Percentiles rank a stretch among this genome's conserved stretches.
Evolutionary conservation across 2,329 filamentous ascomycete genomes (phyloP).

Genomic region (Clarireedia monteithiana): DNA sequence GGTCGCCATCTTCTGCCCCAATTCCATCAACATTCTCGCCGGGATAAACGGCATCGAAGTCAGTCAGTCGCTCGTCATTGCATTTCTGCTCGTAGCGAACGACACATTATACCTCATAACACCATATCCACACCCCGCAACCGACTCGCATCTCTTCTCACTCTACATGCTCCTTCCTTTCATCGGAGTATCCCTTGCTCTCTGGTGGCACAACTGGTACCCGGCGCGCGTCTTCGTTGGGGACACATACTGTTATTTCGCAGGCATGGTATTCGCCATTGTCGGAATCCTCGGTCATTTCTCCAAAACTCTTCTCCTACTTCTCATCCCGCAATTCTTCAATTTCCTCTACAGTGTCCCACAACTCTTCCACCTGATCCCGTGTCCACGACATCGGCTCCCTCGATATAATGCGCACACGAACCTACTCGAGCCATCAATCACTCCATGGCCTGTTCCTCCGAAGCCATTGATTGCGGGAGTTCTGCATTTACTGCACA

Average conservation of each 20-base stretch:
- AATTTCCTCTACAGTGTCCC: constrained; percentile 93
- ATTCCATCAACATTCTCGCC: constrained; percentile 99
- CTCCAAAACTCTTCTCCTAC: constrained; percentile 86
- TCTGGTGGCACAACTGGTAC: constrained; percentile 91
- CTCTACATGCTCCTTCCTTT: constrained; percentile 92
- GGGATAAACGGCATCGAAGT: constrained; percentile 99
- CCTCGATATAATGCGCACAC: constrained; percentile 82
- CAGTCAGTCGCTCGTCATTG: constrained; percentile 86
- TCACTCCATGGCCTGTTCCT: constrained; percentile 69
- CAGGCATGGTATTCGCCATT: constrained; percentile 97
- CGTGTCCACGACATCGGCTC: constrained; percentile 86
- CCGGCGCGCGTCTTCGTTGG: constrained; percentile 93
- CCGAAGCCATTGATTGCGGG: constrained; percentile 56
- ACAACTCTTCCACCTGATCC: constrained; percentile 82
- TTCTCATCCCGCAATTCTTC: constrained; percentile 90
- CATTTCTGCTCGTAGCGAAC: constrained; percentile 74
- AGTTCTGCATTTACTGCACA: constrained; percentile 60
- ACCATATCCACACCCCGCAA: constrained; percentile 83
- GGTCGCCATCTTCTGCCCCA: constrained; percentile 94
- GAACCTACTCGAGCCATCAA: constrained; percentile 78
- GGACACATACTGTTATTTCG: constrained; percentile 99
- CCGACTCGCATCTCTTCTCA: constrained; percentile 91
- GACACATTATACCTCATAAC: constrained; percentile 81
- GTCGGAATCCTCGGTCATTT: constrained; percentile 97
- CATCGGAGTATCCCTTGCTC: constrained; percentile 80